Percentiles rank a stretch among this genome's conserved stretches.
Evolutionary conservation across 495 filamentous ascomycete genomes (phyloP).

Genomic region (Trichoderma asperelloides): DNA sequence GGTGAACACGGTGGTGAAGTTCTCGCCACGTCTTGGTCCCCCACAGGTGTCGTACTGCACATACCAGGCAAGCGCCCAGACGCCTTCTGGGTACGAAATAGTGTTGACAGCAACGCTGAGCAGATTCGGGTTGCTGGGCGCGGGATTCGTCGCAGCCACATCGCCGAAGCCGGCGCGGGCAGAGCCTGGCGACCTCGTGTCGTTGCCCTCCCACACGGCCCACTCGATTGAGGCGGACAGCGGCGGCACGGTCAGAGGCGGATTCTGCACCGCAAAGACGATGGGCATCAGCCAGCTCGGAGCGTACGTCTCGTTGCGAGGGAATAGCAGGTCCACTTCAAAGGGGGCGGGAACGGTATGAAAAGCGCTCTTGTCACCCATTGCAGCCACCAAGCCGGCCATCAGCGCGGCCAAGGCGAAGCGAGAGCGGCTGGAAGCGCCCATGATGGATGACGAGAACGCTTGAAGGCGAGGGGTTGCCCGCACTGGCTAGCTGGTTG

Average conservation of each 20-base stretch:
- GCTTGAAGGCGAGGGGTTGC: neutral
- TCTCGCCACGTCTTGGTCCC: neutral
- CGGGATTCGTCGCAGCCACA: constrained; percentile 13
- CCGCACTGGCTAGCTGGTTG: neutral
- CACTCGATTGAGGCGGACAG: constrained; percentile 13
- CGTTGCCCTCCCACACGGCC: constrained; percentile 12
- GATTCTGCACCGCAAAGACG: constrained; percentile 32
- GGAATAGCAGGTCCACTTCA: constrained; percentile 32
- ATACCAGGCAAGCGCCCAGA: neutral
- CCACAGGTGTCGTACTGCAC: neutral
- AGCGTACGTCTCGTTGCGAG: constrained; percentile 34
- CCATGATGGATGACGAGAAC: neutral
- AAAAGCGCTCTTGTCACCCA: neutral
- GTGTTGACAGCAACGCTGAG: neutral
- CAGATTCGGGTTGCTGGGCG: constrained; percentile 21
- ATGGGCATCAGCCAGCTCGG: constrained; percentile 25
- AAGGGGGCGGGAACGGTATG: neutral
- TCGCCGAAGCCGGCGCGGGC: constrained; percentile 10
- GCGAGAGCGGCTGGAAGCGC: neutral
- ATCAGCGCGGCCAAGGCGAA: neutral
- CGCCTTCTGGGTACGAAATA: neutral
- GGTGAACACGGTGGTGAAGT: neutral
- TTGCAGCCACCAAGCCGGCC: neutral
- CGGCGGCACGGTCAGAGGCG: constrained; percentile 13
- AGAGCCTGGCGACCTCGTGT: neutral